Evolutionary conservation across 2,329 filamentous ascomycete genomes (phyloP).

Genomic region (Arachnomyces sp.): DNA sequence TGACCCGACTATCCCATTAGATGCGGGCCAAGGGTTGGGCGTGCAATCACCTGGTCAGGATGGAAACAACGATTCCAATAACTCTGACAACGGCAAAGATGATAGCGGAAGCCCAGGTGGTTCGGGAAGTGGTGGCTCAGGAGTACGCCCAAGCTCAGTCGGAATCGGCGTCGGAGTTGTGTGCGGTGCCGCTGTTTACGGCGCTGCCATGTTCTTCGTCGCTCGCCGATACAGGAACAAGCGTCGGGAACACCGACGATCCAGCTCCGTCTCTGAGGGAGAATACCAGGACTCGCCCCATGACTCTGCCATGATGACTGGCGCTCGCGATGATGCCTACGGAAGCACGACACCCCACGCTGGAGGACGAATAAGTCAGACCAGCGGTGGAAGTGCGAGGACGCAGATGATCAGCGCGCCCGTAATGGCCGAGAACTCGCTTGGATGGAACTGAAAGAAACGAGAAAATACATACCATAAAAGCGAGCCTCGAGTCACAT

Average conservation of each 20-base stretch:
- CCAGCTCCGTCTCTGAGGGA: constrained; percentile 61
- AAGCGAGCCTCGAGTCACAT: too few relatives aligned
- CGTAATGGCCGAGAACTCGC: constrained; percentile 86
- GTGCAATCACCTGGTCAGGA: constrained; percentile 13
- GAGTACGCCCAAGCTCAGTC: constrained; percentile 42
- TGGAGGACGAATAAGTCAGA: constrained; percentile 45
- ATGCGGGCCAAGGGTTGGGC: constrained; percentile 38
- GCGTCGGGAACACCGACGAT: constrained; percentile 67
- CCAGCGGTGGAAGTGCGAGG: constrained; percentile 61
- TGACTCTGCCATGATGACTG: constrained; percentile 51
- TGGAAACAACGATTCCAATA: constrained; percentile 28
- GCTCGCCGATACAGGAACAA: constrained; percentile 85
- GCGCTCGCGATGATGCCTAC: constrained; percentile 45
- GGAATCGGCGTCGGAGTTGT: constrained; percentile 71
- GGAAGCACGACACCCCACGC: constrained; percentile 38
- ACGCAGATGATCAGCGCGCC: constrained; percentile 77
- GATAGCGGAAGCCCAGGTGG: constrained; percentile 1
- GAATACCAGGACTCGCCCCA: too few relatives aligned
- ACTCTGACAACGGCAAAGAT: constrained; percentile 19
- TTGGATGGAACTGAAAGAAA: constrained; percentile 76
- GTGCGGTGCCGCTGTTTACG: constrained; percentile 75
- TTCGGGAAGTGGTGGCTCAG: constrained; percentile 13
- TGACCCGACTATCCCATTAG: constrained; percentile 71
- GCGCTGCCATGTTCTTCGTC: constrained; percentile 88
- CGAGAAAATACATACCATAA: background rate